Conservation (phyloP, 2,329 filamentous ascomycete species). For the Fusarium ramigenum region DNA sequence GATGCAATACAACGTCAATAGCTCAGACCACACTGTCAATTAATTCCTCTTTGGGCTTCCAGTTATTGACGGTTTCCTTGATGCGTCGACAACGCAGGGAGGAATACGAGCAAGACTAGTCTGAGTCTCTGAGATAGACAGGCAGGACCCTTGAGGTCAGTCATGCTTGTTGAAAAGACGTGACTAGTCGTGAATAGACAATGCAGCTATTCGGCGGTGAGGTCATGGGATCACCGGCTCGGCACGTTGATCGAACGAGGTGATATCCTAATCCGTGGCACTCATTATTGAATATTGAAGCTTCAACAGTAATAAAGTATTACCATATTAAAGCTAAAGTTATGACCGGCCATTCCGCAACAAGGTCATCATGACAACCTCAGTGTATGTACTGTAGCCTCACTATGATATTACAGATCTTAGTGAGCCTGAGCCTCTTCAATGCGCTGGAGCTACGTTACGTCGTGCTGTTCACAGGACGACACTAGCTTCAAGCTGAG, state of each 20-base stretch:
- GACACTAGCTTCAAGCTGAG: slow-evolving; percentile 17
- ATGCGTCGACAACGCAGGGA: slow-evolving; percentile 24
- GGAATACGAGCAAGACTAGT: slow-evolving; percentile 34
- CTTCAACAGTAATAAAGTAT: background rate
- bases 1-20: slow-evolving; percentile 5
- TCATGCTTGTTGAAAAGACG: background rate
- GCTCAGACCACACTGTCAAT: slow-evolving; percentile 17
- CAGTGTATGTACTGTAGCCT: background rate
- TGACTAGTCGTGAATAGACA: background rate
- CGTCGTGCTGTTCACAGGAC: slow-evolving; percentile 3
- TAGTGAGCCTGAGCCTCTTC: background rate
- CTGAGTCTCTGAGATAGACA: slow-evolving; percentile 8
- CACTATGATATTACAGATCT: background rate
- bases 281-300: background rate
- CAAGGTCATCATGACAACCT: background rate
- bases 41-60: slow-evolving; percentile 12
- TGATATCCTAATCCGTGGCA: background rate
- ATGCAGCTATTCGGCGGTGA: slow-evolving; percentile 21
- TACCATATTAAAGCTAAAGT: background rate
- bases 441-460: slow-evolving; percentile 25
- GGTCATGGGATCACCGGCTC: slow-evolving; percentile 23
- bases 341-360: slow-evolving; percentile 3
- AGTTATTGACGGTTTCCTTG: background rate
- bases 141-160: slow-evolving; percentile 14
- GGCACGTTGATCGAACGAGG: slow-evolving; percentile 12